phyloP scores from a whole-genome alignment of 495 filamentous ascomycete genomes.

The Podospora pseudoanserina region DNA sequence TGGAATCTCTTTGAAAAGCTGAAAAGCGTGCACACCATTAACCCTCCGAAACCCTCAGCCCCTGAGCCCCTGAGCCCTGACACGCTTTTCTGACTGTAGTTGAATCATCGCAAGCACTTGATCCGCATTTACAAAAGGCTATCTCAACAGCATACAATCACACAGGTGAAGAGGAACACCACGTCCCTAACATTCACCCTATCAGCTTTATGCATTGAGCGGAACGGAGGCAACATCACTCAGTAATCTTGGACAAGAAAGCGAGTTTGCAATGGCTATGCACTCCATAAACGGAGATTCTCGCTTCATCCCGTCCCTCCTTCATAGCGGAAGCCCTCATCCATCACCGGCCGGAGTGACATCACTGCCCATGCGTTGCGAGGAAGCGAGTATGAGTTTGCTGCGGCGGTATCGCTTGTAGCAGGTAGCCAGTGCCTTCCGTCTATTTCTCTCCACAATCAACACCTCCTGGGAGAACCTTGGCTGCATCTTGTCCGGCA shows the following conservation, averaged over 20 bases:
- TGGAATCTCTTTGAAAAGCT: background rate
- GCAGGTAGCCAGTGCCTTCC: background rate
- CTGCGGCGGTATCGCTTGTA: background rate
- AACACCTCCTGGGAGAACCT: background rate
- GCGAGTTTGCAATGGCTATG: too few species aligned
- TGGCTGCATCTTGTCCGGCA: background rate
- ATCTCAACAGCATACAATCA: too few species aligned
- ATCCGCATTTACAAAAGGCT: too few species aligned
- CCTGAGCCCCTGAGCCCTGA: background rate
- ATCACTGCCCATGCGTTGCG: background rate
- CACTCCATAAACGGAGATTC: too few species aligned
- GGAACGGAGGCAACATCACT: too few species aligned
- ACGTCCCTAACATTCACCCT: too few species aligned
- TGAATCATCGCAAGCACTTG: too few species aligned
- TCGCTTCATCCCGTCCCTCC: background rate
- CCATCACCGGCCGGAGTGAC: background rate
- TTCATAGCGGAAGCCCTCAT: background rate
- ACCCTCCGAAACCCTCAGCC: background rate
- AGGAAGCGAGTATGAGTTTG: background rate
- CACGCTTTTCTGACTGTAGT: too few species aligned
- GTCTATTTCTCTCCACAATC: background rate
- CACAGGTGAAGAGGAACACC: too few species aligned
- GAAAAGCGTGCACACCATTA: too few species aligned
- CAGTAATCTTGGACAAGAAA: too few species aligned
- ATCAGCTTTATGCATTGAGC: too few species aligned